A percentile compares a stretch with the other conserved stretches of the same genome.
Conservation (phyloP, 1,284 basidiomycete species). For the Ustilago lituana region DNA sequence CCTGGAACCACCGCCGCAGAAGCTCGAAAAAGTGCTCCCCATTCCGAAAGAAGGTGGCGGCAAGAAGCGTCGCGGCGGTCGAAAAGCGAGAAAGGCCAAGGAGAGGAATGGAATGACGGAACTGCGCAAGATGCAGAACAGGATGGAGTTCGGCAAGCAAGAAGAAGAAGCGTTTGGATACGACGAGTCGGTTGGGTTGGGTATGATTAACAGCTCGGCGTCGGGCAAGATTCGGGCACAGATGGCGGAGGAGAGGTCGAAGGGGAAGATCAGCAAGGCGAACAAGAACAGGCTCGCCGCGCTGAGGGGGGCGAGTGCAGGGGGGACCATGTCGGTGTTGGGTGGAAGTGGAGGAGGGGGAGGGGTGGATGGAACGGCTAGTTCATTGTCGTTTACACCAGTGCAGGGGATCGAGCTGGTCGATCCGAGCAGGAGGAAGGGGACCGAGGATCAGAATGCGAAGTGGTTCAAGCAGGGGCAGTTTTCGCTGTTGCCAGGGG, state of each 20-base stretch:
- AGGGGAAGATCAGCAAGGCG: slow-evolving; percentile 94
- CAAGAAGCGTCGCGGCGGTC: slow-evolving; percentile 87
- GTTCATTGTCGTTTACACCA: slow-evolving; percentile 91
- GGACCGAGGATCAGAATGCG: slow-evolving; percentile 64
- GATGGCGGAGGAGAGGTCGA: slow-evolving; percentile 83
- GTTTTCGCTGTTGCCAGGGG: slow-evolving; percentile 62
- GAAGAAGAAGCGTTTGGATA: slow-evolving; percentile 96
- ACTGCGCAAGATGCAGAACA: slow-evolving; percentile 93
- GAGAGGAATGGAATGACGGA: slow-evolving; percentile 97
- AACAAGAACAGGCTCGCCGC: slow-evolving; percentile 80
- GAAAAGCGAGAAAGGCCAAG: slow-evolving; percentile 93
- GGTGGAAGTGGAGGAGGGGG: background rate
- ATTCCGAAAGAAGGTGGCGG: slow-evolving; percentile 91
- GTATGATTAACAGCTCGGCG: slow-evolving; percentile 84
- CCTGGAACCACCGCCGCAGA: slow-evolving; percentile 90
- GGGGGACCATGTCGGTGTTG: slow-evolving; percentile 71
- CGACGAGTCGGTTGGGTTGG: slow-evolving; percentile 94
- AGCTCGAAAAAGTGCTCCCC: slow-evolving; percentile 93
- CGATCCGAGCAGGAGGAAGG: slow-evolving; percentile 66
- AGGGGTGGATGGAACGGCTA: slow-evolving; percentile 76
- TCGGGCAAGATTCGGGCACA: slow-evolving; percentile 88
- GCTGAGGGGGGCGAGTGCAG: slow-evolving; percentile 44
- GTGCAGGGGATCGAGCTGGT: slow-evolving; percentile 77
- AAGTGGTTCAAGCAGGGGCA: slow-evolving; percentile 68
- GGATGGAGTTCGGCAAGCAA: slow-evolving; percentile 92